Base-by-base conservation (phyloP, 169 alveolate species). In the Eimeria sp. region DNA sequence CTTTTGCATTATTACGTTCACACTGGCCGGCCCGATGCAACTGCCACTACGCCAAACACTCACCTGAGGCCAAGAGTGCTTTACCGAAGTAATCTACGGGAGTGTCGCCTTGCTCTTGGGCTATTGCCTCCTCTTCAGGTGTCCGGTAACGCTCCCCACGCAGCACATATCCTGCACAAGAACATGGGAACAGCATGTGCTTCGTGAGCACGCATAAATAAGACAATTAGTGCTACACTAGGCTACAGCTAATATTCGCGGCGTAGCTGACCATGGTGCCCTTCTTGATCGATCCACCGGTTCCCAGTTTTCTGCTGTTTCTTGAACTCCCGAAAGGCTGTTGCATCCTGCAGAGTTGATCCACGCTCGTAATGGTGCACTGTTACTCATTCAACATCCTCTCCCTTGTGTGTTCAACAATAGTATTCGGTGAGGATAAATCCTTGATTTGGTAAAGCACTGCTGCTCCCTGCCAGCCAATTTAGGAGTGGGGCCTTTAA, bases 331-430 rank as follows among this genome's bases (percentile, higher is more conserved):
- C 99, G 97, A 96, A 98, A 98, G 72, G 99, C 98, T 65, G 99
- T 98, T 83, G 99, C 99, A 90, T 98, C 99, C 96, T 87, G 95
- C 54, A 58, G 45, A 30, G 57, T 58, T 43, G 67, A 18, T n/a
- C 20, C 16, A 20, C 76, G 94, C 89, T 98, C 99, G 96, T 97
- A 98, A 75, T 98, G 98, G n/a, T 99, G 99, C 58, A 98, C 97
- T 22, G 99, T 92, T 51, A 99, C 99, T 16, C 99, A 99, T 22
- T 99, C 98, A 96, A 99, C 99, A 27, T 99, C 99, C 20, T 99
- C 99, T 10, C 49, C 78, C 78, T 67, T 7, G 87, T 27, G 61
- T 45, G 63, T 76, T 30, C 63, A 43, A 40, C 6, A 76, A 18
- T 25, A 76, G 30, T 76, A 16, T 10, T 43, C 40, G 18, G 61